A percentile compares a stretch with the other conserved stretches of the same genome.
Conservation (phyloP, 768 basidiomycete genomes). For the Podaxis sp. region DNA sequence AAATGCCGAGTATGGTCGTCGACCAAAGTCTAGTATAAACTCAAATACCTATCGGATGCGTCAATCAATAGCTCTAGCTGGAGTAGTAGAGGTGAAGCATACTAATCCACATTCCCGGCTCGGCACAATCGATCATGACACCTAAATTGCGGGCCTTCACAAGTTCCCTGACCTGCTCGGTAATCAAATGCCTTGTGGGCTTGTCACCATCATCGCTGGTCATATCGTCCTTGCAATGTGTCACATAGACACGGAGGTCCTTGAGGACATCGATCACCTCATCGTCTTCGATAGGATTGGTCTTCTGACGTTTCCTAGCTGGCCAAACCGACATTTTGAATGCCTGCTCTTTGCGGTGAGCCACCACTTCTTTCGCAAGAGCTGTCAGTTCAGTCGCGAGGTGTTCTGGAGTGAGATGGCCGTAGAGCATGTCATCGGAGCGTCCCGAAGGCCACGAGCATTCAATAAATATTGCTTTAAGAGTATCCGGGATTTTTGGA, state of each 20-base stretch:
- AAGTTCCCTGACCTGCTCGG: conserved; percentile 63
- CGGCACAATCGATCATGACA: conserved; percentile 61
- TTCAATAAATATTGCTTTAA: conserved; percentile 89
- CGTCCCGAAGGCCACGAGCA: conserved; percentile 85
- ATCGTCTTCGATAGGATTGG: conserved; percentile 33
- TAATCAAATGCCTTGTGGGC: conserved; percentile 64
- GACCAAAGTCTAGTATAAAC: not conserved
- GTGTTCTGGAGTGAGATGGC: conserved; percentile 82
- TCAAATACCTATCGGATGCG: conserved; percentile 9
- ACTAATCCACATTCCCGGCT: conserved; percentile 83
- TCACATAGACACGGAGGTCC: conserved; percentile 71
- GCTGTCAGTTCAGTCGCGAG: conserved; percentile 68
- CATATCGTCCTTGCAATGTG: conserved; percentile 82
- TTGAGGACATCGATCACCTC: conserved; percentile 48
- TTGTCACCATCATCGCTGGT: conserved; percentile 34
- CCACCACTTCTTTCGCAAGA: conserved; percentile 61
- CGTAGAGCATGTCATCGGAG: conserved; percentile 64
- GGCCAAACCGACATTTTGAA: conserved; percentile 22
- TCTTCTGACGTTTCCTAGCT: conserved; percentile 34
- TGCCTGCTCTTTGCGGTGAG: conserved; percentile 29
- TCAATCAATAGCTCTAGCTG: not conserved
- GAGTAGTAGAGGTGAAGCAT: conserved; percentile 24
- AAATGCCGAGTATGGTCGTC: too few species aligned
- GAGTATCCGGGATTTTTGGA: conserved; percentile 59
- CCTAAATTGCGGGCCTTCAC: conserved; percentile 64